phyloP scores from a whole-genome alignment of 2,329 filamentous ascomycete species.

The Colletotrichum viniferum region DNA sequence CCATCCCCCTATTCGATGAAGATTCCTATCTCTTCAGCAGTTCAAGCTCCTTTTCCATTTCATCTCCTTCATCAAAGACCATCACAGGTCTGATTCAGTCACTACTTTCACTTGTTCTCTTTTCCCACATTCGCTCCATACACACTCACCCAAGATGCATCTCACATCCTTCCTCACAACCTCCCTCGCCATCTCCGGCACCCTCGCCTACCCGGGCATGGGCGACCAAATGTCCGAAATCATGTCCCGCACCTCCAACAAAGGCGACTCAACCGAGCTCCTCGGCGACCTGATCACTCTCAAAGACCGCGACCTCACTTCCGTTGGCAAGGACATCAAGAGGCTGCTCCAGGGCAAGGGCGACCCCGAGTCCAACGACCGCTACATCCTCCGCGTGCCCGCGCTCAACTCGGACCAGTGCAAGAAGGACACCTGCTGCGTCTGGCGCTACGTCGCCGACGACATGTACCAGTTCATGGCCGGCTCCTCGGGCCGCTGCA shows the following conservation, averaged over 20 bases:
- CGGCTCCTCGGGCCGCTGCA: conserved; percentile 44
- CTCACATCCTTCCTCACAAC: conserved; percentile 16
- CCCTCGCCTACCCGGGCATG: conserved; percentile 23
- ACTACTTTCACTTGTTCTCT: not conserved
- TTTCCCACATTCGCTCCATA: not conserved
- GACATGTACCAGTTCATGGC: conserved; percentile 42
- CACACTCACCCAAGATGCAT: conserved; percentile 4
- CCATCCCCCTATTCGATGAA: not conserved
- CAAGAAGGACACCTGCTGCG: conserved; percentile 45
- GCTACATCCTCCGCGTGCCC: conserved; percentile 23
- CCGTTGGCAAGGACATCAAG: conserved; percentile 23
- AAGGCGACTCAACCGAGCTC: conserved; percentile 22
- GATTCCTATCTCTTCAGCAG: not conserved
- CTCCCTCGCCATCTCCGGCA: conserved; percentile 17
- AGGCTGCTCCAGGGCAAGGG: conserved; percentile 21
- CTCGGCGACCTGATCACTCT: conserved; percentile 24
- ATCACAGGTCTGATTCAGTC: not conserved
- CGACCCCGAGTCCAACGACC: conserved; percentile 24
- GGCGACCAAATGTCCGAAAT: conserved; percentile 21
- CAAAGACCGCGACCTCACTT: conserved; percentile 16
- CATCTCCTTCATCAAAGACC: not conserved
- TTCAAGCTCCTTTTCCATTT: not conserved
- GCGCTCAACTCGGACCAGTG: conserved; percentile 32
- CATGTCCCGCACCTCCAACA: conserved; percentile 3
- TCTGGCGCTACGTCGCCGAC: conserved; percentile 47